A percentile compares a stretch with the other conserved stretches of the same genome.
These are phyloP conservation scores for Coemansia sp. DNA, from an alignment of 192 early-diverging fungal species.

Conservation along the genomic window DNA sequence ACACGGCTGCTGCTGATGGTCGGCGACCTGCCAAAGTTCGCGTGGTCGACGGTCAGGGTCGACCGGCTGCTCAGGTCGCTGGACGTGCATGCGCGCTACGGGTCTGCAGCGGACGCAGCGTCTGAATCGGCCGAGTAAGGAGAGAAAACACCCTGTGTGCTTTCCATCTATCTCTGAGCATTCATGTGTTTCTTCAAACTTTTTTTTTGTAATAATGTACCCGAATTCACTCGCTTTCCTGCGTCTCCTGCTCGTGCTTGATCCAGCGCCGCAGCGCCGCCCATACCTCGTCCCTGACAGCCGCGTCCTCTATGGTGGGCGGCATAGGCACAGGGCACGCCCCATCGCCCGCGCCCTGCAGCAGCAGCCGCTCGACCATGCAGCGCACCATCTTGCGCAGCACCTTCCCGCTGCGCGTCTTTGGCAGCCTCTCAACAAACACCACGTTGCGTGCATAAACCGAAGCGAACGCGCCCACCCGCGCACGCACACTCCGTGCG, in stretches of 20 bases:
- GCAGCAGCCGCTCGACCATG: slow-evolving; percentile 36
- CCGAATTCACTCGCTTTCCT: too few species aligned
- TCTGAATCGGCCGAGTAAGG: too few species aligned
- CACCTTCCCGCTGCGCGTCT: slow-evolving; percentile 76
- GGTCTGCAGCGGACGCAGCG: slow-evolving; percentile 18
- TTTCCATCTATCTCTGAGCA: too few species aligned
- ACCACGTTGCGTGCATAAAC: slow-evolving; percentile 60
- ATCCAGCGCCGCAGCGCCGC: not conserved
- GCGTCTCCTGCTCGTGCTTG: not conserved
- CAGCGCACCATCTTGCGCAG: slow-evolving; percentile 63
- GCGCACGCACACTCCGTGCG: slow-evolving; percentile 51
- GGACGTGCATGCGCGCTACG: slow-evolving; percentile 45
- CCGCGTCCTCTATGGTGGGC: slow-evolving; percentile 70
- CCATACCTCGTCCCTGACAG: slow-evolving; percentile 48
- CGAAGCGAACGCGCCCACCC: slow-evolving; percentile 73
- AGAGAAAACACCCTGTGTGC: slow-evolving; percentile 7
- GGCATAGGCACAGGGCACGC: slow-evolving; percentile 49
- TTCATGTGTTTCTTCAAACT: too few species aligned
- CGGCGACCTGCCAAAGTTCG: slow-evolving; percentile 89
- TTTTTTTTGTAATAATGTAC: not conserved
- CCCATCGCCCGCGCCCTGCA: not conserved
- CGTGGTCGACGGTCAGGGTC: slow-evolving; percentile 78
- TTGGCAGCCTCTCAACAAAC: slow-evolving; percentile 62
- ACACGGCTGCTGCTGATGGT: slow-evolving; percentile 84
- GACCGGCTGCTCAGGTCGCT: slow-evolving; percentile 42